Conservation (phyloP, 345 rosid genomes). For the Gossypium rotundifolium region DNA sequence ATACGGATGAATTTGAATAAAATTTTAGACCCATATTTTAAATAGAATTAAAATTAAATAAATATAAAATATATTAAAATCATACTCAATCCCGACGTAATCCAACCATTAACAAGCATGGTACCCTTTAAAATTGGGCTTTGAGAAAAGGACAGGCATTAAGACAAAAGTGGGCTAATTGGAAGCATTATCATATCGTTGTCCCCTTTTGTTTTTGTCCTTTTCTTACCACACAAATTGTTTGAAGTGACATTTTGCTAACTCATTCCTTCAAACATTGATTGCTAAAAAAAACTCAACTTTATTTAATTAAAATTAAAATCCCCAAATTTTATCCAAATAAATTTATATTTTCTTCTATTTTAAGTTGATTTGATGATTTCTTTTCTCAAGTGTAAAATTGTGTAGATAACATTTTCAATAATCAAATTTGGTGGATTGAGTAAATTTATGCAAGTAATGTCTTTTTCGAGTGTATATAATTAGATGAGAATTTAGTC, state of each 20-base stretch:
- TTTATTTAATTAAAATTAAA: not conserved
- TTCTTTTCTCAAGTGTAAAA: not conserved
- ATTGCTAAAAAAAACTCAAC: not conserved
- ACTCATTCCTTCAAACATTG: not conserved
- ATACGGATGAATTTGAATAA: accelerated
- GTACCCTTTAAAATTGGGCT: not conserved
- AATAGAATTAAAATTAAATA: no score
- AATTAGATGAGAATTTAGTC: no score
- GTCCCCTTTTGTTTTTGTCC: not conserved
- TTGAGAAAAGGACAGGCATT: conserved; percentile 15
- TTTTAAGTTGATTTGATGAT: no score
- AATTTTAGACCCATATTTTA: no score
- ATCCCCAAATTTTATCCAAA: no score
- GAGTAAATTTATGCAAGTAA: no score
- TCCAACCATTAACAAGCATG: no score
- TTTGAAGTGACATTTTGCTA: conserved; percentile 3
- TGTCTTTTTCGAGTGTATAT: no score
- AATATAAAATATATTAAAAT: no score
- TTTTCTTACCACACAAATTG: conserved; percentile 7
- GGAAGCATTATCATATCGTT: conserved; percentile 2
- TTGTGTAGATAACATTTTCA: no score
- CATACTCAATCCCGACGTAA: no score
- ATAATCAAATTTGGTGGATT: no score
- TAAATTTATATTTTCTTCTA: not conserved
- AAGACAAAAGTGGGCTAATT: conserved; percentile 8